phyloP scores from a whole-genome alignment of 257 asterid genomes.

The Scutellaria baicalensis region DNA sequence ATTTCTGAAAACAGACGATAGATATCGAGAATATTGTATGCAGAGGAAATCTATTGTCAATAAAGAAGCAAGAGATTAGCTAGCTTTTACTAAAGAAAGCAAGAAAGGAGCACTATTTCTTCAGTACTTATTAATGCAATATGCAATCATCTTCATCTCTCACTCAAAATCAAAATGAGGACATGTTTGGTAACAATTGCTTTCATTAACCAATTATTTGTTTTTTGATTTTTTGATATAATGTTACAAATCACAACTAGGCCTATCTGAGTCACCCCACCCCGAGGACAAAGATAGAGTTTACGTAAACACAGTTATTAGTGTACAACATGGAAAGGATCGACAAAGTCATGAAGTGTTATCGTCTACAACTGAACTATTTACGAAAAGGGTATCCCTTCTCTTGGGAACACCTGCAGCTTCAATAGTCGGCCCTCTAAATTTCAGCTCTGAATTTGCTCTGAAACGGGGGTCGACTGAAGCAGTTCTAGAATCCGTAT shows the following conservation, averaged over 20 bases:
- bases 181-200: conserved; percentile 1
- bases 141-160: background rate
- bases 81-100: background rate
- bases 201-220: conserved; percentile 19
- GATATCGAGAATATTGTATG: background rate
- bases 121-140: background rate
- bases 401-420: conserved; percentile 48
- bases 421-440: conserved; percentile 59
- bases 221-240: conserved; percentile 7
- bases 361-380: conserved; percentile 54
- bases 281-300: background rate
- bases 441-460: conserved; percentile 50
- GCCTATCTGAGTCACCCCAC: background rate
- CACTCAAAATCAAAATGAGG: background rate
- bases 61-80: background rate
- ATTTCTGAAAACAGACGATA: background rate
- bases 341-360: conserved; percentile 27
- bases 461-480: conserved; percentile 60
- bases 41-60: background rate
- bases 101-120: background rate
- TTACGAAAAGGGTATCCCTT: conserved; percentile 51
- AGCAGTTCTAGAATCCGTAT: conserved; percentile 44
- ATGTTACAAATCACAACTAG: conserved; percentile 28
- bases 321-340: background rate
- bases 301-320: conserved; percentile 4